Conservation (phyloP, 2,329 filamentous ascomycete species). For the Thelonectria blattea region DNA sequence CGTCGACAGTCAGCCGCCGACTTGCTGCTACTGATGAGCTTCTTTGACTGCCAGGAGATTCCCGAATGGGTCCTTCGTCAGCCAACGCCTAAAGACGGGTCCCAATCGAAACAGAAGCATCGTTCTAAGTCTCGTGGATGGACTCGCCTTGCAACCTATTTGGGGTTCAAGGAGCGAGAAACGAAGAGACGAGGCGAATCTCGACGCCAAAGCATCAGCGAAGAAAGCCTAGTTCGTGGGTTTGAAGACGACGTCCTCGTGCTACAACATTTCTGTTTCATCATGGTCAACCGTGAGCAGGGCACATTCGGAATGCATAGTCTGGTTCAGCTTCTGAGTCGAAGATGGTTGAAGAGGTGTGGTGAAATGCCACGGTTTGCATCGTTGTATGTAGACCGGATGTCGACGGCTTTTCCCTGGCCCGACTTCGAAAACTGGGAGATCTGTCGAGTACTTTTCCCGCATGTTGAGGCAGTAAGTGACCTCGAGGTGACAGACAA, state of each 20-base stretch:
- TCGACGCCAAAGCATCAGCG: background rate
- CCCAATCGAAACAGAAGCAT: background rate
- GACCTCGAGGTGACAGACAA: background rate
- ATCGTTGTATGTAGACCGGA: background rate
- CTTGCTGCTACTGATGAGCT: constrained; percentile 54
- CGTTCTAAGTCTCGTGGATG: background rate
- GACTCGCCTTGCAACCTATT: background rate
- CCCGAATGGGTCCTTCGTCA: background rate
- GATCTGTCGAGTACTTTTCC: background rate
- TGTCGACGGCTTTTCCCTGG: background rate
- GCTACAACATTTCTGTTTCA: background rate
- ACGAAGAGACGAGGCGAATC: background rate
- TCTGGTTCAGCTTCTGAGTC: background rate
- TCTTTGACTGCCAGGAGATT: constrained; percentile 24
- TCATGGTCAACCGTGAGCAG: background rate
- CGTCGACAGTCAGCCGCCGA: constrained; percentile 45
- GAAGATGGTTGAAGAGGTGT: background rate
- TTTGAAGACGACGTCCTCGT: background rate
- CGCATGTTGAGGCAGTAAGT: background rate
- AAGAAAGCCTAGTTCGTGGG: background rate
- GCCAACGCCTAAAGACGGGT: background rate
- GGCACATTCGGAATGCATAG: background rate
- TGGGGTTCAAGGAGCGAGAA: background rate
- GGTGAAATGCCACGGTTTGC: background rate
- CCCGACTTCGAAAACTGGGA: background rate